Evolutionary conservation across 2,329 filamentous ascomycete genomes (phyloP), one percentile per base, ranked within the genome.

Genomic region (Ascochyta fabae): DNA sequence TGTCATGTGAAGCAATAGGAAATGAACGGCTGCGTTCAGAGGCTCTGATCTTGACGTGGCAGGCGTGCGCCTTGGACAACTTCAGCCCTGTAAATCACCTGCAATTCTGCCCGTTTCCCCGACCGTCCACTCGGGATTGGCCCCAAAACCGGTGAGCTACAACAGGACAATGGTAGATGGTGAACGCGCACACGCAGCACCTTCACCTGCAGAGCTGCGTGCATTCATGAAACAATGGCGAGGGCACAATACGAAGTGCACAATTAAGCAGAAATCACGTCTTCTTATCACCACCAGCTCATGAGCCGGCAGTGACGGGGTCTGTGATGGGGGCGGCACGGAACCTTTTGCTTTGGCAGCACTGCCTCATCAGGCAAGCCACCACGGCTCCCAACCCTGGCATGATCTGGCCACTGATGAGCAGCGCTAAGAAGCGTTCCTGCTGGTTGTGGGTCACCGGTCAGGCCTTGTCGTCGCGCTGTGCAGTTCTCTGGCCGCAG

Each of bases 391-490:
- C 27, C 29, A 33, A 41, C 31, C 53, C 56, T 52, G 53, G 46
- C 47, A 45, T 50, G 49, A 52, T 58, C 40, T 54, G 46, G 42
- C 60, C 58, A 59, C 31, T 58, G 53, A 46, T 47, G 26, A 35
- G 56, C 58, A 38, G 48, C 50, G 48, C 62, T 62, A 62, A 41
- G 44, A 56, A 51, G 53, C 60, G 58, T 65, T 65, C 57, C 58
- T 65, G 60, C 60, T 65, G 55, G 41, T 58, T 65, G 42, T 53
- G 56, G 58, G 53, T 65, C 58, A 65, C 62, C 62, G 62, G 62
- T 65, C 53, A 52, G 48, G 49, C 42, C 48, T 57, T 52, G 38
- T 48, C 16, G 48, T 41, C 35, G 47, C 26, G 26, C 35, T 53
- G 45, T 57, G 48, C 44, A 48, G 36, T 52, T 39, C 49, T 35